Evolutionary conservation across 2,329 filamentous ascomycete genomes (phyloP).

Genomic region (Epichloe uncinata): DNA sequence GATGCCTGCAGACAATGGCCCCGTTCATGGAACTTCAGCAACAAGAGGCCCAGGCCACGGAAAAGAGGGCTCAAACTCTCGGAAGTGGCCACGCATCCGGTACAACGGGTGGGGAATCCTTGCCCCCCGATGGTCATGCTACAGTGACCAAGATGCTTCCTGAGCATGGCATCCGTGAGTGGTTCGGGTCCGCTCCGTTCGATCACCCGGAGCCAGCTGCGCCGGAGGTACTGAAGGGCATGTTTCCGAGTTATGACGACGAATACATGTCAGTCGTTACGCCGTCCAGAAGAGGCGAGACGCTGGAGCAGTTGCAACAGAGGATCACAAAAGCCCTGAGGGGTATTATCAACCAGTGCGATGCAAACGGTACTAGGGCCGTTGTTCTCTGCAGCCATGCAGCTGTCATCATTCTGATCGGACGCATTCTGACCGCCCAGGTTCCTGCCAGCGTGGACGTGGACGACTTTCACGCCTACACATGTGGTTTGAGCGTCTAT

Average conservation of each 20-base stretch:
- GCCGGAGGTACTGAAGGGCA: constrained; percentile 43
- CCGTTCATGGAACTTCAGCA: constrained; percentile 45
- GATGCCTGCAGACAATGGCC: constrained; percentile 71
- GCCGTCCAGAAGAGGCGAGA: constrained; percentile 63
- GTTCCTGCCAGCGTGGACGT: constrained; percentile 59
- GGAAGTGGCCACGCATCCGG: background rate
- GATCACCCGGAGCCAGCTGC: constrained; percentile 69
- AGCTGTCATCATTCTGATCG: constrained; percentile 75
- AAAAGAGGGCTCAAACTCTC: background rate
- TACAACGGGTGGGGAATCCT: background rate
- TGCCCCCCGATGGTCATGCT: background rate
- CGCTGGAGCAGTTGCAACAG: constrained; percentile 65
- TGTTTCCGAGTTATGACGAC: constrained; percentile 53
- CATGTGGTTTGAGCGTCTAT: constrained; percentile 64
- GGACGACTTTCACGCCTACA: constrained; percentile 78
- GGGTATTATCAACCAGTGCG: constrained; percentile 58
- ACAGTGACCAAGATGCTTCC: constrained; percentile 32
- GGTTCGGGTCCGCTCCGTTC: constrained; percentile 81
- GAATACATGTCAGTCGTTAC: constrained; percentile 48
- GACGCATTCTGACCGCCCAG: constrained; percentile 63
- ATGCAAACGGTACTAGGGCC: constrained; percentile 53
- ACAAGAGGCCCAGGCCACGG: constrained; percentile 1
- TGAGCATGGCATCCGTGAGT: constrained; percentile 59
- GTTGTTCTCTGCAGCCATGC: constrained; percentile 82
- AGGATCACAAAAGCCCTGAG: constrained; percentile 59